phyloP scores from a whole-genome alignment of 1,284 basidiomycete genomes.

The Fomitiporia mediterranea region DNA sequence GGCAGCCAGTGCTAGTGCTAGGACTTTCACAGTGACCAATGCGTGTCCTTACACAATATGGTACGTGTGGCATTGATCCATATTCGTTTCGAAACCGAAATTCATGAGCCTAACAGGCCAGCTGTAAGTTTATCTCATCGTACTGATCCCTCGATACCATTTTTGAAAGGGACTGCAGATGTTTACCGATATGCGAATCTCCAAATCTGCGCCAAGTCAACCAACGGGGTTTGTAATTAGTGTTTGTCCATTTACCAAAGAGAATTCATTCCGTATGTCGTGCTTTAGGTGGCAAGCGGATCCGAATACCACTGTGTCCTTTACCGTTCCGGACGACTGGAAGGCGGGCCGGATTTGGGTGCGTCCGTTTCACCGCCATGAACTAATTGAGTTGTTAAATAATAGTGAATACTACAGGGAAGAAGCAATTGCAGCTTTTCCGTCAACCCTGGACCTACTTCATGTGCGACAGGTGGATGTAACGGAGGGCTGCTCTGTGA shows the following conservation, averaged over 20 bases:
- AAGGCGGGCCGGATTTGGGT: slow-evolving; percentile 33
- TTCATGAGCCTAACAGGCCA: slow-evolving; percentile 20
- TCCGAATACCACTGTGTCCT: slow-evolving; percentile 21
- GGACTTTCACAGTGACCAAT: slow-evolving; percentile 36
- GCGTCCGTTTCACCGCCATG: no score
- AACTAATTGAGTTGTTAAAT: no score
- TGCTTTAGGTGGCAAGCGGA: slow-evolving; percentile 26
- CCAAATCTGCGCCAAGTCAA: slow-evolving; percentile 20
- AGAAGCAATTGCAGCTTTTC: slow-evolving; percentile 46
- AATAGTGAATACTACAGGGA: no score
- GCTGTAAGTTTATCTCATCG: slow-evolving; percentile 13
- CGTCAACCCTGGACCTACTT: slow-evolving; percentile 33
- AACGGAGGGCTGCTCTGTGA: slow-evolving; percentile 44
- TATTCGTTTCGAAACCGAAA: no score
- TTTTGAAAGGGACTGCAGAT: slow-evolving; percentile 20
- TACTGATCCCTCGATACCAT: neutral
- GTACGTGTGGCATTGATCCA: no score
- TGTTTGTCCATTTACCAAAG: neutral
- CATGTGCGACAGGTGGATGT: slow-evolving; percentile 42
- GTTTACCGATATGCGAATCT: slow-evolving; percentile 23
- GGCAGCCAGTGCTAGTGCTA: slow-evolving; percentile 31
- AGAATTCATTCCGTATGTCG: neutral
- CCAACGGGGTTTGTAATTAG: slow-evolving; percentile 13
- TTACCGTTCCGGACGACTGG: slow-evolving; percentile 30
- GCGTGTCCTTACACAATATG: slow-evolving; percentile 27